Evolutionary conservation across 2,329 filamentous ascomycete genomes (phyloP).

Genomic region (Fusarium gaditjirri): DNA sequence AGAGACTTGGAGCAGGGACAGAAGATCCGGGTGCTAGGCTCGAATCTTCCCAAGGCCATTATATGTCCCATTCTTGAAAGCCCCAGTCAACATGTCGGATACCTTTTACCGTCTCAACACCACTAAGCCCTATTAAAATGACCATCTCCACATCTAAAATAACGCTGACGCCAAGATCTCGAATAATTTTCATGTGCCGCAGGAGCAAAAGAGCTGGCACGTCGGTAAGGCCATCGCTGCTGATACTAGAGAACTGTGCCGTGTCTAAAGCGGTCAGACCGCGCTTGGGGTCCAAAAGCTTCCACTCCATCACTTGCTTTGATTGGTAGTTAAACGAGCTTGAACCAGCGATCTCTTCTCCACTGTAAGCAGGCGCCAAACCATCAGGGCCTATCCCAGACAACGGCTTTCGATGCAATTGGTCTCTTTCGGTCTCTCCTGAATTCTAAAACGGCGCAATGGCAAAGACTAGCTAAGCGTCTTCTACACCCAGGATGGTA

Average conservation of each 20-base stretch:
- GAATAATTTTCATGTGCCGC: background rate
- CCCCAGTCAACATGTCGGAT: too few relatives aligned
- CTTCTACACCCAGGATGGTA: background rate
- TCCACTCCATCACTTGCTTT: background rate
- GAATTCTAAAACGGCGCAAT: background rate
- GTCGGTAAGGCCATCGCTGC: background rate
- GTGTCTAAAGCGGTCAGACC: background rate
- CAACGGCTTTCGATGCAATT: background rate
- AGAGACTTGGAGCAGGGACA: background rate
- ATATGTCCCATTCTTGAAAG: background rate
- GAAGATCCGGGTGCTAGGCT: background rate
- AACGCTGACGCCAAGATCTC: background rate
- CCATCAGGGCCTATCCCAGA: background rate
- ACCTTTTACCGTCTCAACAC: background rate
- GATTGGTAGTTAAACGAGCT: background rate
- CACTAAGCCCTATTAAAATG: background rate
- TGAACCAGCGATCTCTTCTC: background rate
- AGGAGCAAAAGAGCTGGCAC: background rate
- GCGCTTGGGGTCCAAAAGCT: background rate
- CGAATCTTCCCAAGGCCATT: background rate
- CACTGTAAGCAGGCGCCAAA: background rate
- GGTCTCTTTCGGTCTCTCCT: background rate
- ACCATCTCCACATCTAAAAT: background rate
- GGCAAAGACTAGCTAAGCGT: background rate
- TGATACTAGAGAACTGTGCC: background rate